phyloP scores from a whole-genome alignment of 2,329 filamentous ascomycete species.

The Huntiella omanensis region DNA sequence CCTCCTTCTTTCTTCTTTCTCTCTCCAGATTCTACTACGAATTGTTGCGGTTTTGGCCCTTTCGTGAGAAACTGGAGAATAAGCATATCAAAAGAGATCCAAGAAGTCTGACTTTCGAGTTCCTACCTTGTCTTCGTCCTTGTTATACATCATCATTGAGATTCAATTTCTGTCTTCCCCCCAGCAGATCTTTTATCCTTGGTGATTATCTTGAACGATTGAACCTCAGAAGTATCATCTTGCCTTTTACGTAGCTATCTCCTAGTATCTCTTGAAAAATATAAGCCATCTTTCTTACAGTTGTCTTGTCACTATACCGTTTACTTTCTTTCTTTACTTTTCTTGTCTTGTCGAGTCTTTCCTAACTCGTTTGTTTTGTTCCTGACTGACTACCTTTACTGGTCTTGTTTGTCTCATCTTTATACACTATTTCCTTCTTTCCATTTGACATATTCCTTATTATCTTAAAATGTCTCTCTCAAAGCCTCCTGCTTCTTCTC shows the following conservation, averaged over 20 bases:
- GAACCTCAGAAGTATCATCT: not conserved
- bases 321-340: not conserved
- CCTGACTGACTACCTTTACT: conserved; percentile 9
- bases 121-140: not conserved
- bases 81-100: conserved; percentile 9
- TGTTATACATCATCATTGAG: not conserved
- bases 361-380: conserved; percentile 13
- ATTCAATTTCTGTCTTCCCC: too few species aligned
- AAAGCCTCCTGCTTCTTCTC: conserved; percentile 40
- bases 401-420: conserved; percentile 1
- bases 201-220: conserved; percentile 3
- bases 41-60: conserved; percentile 9
- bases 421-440: not conserved
- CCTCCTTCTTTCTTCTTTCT: conserved; percentile 2
- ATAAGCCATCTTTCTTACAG: not conserved
- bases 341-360: conserved; percentile 5
- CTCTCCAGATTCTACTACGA: conserved; percentile 10
- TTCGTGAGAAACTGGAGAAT: conserved; percentile 12
- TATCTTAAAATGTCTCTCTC: conserved; percentile 16
- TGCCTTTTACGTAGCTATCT: conserved; percentile 11
- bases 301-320: not conserved
- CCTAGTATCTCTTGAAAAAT: conserved; percentile 4
- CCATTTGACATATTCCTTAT: not conserved
- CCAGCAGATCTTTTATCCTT: not conserved
- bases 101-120: conserved; percentile 5